Evolutionary conservation across 1,284 basidiomycete genomes (phyloP).

Genomic region (Takashimella koratensis): DNA sequence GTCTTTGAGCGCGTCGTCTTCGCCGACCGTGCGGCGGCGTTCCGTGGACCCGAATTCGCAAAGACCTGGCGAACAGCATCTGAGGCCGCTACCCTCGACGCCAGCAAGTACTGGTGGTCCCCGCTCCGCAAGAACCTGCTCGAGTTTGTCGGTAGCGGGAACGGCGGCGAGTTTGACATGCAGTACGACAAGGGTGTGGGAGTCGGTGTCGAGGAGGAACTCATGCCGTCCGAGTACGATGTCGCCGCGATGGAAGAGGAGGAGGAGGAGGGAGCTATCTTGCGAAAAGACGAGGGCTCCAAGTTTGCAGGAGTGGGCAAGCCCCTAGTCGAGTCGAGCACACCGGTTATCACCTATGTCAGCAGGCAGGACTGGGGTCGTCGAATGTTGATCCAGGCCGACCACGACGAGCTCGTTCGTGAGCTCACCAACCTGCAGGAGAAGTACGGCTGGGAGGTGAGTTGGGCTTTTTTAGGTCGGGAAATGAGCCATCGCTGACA

Average conservation of each 20-base stretch:
- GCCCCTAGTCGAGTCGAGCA: conserved; percentile 15
- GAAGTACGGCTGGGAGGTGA: conserved; percentile 67
- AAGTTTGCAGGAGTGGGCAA: background rate
- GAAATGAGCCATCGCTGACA: background rate
- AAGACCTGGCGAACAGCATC: conserved; percentile 70
- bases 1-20: conserved; percentile 79
- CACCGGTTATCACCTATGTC: conserved; percentile 77
- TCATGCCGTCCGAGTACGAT: conserved; percentile 19
- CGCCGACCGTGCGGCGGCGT: conserved; percentile 75
- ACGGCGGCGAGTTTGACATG: conserved; percentile 38
- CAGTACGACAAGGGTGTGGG: conserved; percentile 23
- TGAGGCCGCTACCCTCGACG: conserved; percentile 67
- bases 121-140: conserved; percentile 68
- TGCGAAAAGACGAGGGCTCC: background rate
- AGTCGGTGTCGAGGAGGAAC: conserved; percentile 12
- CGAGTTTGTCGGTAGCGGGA: conserved; percentile 60
- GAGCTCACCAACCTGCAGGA: conserved; percentile 60
- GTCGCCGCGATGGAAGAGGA: conserved; percentile 26
- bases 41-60: conserved; percentile 63
- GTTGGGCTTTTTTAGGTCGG: conserved; percentile 2
- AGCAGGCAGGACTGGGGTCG: conserved; percentile 81
- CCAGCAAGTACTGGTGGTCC: conserved; percentile 74
- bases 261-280: background rate
- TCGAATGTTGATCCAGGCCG: conserved; percentile 52
- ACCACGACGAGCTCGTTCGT: conserved; percentile 49